phyloP scores from a whole-genome alignment of 371 early-diverging fungal genomes.

The Lichtheimia corymbifera region DNA sequence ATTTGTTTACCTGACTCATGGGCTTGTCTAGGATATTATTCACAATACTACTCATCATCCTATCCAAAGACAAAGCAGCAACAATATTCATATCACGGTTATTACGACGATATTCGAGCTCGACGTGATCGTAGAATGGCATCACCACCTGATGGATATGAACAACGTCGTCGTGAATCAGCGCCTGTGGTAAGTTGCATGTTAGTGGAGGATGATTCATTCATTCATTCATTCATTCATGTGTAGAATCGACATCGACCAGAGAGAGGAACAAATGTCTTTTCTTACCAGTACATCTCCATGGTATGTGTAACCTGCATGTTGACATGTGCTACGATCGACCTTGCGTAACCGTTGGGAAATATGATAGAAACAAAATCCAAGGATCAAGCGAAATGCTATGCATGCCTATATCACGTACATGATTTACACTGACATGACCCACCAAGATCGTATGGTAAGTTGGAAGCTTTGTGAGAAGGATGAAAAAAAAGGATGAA shows the following conservation, averaged over 20 bases:
- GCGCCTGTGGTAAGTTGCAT: neutral
- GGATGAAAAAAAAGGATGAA: neutral
- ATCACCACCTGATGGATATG: neutral
- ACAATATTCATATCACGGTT: neutral
- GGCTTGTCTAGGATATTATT: too few species aligned
- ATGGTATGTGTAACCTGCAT: conserved; percentile 18
- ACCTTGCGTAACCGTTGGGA: neutral
- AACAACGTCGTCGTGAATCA: neutral
- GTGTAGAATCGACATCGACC: conserved; percentile 1
- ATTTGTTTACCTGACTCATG: too few species aligned
- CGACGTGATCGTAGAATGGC: neutral
- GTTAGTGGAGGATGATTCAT: neutral
- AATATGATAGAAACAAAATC: conserved; percentile 47
- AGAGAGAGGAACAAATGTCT: conserved; percentile 10
- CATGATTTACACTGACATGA: conserved; percentile 58
- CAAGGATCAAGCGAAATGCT: conserved; percentile 57
- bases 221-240: neutral
- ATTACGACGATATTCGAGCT: conserved; percentile 4
- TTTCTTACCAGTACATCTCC: conserved; percentile 27
- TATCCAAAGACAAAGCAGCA: conserved; percentile 9
- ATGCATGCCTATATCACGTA: conserved; percentile 62
- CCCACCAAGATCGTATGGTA: conserved; percentile 17
- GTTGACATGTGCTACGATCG: neutral
- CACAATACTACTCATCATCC: too few species aligned
- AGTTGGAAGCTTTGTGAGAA: neutral